These are phyloP conservation scores for Plantago elongata DNA, from an alignment of 257 asterid genomes.

Conservation along the genomic window DNA sequence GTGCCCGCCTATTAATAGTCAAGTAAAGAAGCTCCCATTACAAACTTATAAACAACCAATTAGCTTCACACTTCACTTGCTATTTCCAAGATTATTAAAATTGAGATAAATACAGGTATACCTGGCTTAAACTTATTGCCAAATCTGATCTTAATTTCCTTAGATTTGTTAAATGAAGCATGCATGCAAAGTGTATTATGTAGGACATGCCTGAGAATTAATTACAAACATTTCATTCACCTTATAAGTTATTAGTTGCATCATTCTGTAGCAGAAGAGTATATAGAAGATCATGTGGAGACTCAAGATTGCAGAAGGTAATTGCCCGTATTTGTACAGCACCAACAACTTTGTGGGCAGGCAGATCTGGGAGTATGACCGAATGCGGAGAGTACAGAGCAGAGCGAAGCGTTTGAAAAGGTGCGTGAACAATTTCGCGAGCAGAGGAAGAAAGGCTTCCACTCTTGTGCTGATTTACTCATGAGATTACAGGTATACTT, in stretches of 20 bases:
- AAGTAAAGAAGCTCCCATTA: too few relatives aligned
- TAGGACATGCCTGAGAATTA: too few relatives aligned
- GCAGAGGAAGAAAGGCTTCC: slow-evolving; percentile 39
- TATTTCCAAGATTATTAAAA: too few relatives aligned
- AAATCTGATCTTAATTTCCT: too few relatives aligned
- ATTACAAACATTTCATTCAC: too few relatives aligned
- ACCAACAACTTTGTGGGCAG: slow-evolving; percentile 53
- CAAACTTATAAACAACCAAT: too few relatives aligned
- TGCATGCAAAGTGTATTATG: too few relatives aligned
- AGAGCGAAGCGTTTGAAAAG: slow-evolving; percentile 25
- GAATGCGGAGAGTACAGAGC: slow-evolving; percentile 40
- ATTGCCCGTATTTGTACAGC: slow-evolving; percentile 43
- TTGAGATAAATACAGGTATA: too few relatives aligned
- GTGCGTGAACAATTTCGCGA: slow-evolving; percentile 37
- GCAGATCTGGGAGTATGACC: slow-evolving; percentile 55
- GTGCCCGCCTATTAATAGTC: too few relatives aligned
- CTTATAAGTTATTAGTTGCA: neutral
- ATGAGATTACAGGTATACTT: slow-evolving; percentile 42
- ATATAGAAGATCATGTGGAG: slow-evolving; percentile 39
- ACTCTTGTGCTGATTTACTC: slow-evolving; percentile 47
- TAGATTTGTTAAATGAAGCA: neutral
- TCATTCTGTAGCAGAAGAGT: neutral
- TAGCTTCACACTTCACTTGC: too few relatives aligned
- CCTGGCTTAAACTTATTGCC: too few relatives aligned
- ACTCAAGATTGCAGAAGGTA: slow-evolving; percentile 56